phyloP scores from a whole-genome alignment of 2,329 filamentous ascomycete genomes.

The Calonectria honghensis region DNA sequence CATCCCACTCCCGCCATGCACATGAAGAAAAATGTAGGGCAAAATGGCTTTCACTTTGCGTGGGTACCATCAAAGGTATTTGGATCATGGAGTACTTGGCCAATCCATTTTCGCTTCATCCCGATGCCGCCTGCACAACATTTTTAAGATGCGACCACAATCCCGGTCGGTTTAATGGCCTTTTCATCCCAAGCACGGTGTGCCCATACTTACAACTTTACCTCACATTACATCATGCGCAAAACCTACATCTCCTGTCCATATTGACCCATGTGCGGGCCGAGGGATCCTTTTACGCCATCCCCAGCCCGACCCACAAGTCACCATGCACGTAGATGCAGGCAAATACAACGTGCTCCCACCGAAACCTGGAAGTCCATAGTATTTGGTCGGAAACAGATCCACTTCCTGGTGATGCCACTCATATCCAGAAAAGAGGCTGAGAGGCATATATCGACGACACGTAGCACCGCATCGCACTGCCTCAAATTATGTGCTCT shows the following conservation, averaged over 20 bases:
- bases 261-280: background rate
- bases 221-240: background rate
- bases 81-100: background rate
- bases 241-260: background rate
- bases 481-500: background rate
- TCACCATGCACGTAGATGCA: background rate
- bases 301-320: conserved; percentile 1
- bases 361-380: background rate
- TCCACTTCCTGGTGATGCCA: background rate
- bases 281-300: conserved; percentile 4
- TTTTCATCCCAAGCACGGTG: background rate
- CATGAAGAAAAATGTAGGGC: background rate
- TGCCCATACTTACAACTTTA: background rate
- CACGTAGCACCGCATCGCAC: conserved; percentile 10
- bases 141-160: background rate
- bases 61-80: background rate
- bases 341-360: background rate
- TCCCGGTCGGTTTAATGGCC: background rate
- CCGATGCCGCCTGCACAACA: background rate
- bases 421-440: background rate
- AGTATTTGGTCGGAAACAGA: background rate
- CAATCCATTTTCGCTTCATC: background rate
- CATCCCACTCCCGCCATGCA: background rate
- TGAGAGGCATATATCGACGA: background rate
- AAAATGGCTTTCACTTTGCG: background rate